Conservation (phyloP, 176 grass and related monocot genomes). For the Aegilops bicornis region DNA sequence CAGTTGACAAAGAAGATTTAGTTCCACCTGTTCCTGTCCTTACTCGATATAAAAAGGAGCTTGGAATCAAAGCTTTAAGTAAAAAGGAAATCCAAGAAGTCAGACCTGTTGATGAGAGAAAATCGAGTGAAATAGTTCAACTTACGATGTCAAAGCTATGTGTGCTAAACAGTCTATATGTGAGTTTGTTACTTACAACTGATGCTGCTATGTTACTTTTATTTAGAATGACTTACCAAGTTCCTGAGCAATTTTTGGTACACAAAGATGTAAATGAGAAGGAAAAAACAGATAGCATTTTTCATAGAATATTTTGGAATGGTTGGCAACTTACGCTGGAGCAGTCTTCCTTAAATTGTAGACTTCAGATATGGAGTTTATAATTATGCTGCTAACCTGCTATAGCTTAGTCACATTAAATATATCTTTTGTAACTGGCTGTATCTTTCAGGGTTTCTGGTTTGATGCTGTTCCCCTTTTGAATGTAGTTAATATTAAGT, state of each 20-base stretch:
- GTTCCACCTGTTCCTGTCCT: constrained; percentile 89
- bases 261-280: constrained; percentile 13
- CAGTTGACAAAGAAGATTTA: constrained; percentile 91
- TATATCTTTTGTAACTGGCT: not conserved
- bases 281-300: not conserved
- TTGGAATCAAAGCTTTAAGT: constrained; percentile 86
- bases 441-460: not conserved
- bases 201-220: not conserved
- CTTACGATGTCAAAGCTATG: constrained; percentile 81
- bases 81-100: constrained; percentile 76
- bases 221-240: constrained; percentile 19
- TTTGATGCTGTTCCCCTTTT: not conserved
- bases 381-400: not conserved
- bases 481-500: not conserved
- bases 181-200: constrained; percentile 57
- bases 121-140: constrained; percentile 76
- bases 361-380: not conserved
- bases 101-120: constrained; percentile 73
- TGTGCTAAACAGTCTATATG: constrained; percentile 93
- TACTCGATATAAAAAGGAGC: constrained; percentile 94
- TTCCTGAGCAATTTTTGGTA: constrained; percentile 4
- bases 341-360: not conserved
- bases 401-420: not conserved
- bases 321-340: not conserved
- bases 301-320: constrained; percentile 4